Percentiles rank a stretch among this genome's conserved stretches.
Conservation (phyloP, 2,329 filamentous ascomycete species). For the Beauveria sp. region DNA sequence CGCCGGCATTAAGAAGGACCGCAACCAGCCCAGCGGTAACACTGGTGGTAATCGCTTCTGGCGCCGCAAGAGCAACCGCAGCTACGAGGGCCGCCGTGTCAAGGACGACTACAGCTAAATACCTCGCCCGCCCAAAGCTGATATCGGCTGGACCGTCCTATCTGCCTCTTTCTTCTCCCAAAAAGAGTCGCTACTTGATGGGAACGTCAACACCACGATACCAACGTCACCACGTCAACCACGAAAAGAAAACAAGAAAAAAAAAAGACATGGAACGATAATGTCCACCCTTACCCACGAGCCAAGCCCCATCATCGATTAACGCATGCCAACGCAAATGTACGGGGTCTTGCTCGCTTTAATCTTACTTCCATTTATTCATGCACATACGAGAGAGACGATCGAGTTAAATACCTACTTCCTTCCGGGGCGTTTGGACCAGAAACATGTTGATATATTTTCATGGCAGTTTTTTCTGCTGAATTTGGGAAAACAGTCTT, state of each 20-base stretch:
- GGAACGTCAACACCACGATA: not conserved
- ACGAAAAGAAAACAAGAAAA: not conserved
- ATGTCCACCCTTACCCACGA: not conserved
- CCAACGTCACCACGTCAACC: not conserved
- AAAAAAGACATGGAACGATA: constrained; percentile 1
- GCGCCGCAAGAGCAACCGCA: constrained; percentile 30
- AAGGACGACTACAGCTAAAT: constrained; percentile 61
- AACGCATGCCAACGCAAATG: not conserved
- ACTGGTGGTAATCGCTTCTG: constrained; percentile 24
- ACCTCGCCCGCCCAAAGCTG: not conserved
- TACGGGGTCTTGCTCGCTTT: not conserved
- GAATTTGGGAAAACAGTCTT: not conserved
- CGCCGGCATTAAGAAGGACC: constrained; percentile 44
- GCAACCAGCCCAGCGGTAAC: constrained; percentile 16
- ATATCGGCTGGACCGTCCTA: not conserved
- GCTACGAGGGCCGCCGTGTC: constrained; percentile 46
- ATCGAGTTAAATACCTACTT: constrained; percentile 9
- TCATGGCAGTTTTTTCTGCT: not conserved
- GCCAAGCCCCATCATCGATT: not conserved
- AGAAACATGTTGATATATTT: not conserved
- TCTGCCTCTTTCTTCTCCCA: too few relatives aligned
- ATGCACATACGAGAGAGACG: constrained; percentile 8
- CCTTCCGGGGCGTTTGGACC: constrained; percentile 6
- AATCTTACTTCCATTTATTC: constrained; percentile 6
- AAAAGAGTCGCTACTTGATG: not conserved